phyloP scores from a whole-genome alignment of 306 rosid species.

The Fagus sylvatica region DNA sequence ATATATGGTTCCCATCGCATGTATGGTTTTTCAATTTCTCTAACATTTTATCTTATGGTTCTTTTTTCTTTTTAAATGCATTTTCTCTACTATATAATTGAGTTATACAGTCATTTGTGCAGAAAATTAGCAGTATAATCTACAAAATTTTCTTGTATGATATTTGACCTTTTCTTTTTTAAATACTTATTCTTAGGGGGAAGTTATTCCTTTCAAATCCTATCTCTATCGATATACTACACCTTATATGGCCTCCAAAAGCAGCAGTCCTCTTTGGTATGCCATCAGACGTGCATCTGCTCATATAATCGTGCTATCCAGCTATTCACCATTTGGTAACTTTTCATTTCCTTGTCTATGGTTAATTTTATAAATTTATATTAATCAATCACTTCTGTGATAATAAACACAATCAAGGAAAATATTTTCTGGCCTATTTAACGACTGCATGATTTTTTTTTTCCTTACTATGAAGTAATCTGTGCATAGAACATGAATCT shows the following conservation, averaged over 20 bases:
- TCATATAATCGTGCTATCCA: conserved; percentile 84
- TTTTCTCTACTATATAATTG: neutral
- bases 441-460: neutral
- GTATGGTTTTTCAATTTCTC: conserved; percentile 15
- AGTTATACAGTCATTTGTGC: neutral
- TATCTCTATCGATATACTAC: conserved; percentile 72
- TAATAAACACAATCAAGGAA: neutral
- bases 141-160: conserved; percentile 10
- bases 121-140: conserved; percentile 9
- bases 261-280: conserved; percentile 94
- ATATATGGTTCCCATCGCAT: neutral
- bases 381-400: neutral
- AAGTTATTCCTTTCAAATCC: conserved; percentile 80
- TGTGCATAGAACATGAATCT: neutral
- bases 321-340: conserved; percentile 93
- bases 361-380: conserved; percentile 15
- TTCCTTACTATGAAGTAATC: neutral
- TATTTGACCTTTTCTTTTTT: conserved; percentile 1
- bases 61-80: conserved; percentile 4
- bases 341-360: conserved; percentile 21
- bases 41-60: conserved; percentile 7
- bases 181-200: conserved; percentile 55
- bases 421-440: neutral
- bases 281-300: conserved; percentile 95
- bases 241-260: conserved; percentile 77